phyloP scores from a whole-genome alignment of 2,329 filamentous ascomycete species.

The Immersiporthe knoxdaviesiana region DNA sequence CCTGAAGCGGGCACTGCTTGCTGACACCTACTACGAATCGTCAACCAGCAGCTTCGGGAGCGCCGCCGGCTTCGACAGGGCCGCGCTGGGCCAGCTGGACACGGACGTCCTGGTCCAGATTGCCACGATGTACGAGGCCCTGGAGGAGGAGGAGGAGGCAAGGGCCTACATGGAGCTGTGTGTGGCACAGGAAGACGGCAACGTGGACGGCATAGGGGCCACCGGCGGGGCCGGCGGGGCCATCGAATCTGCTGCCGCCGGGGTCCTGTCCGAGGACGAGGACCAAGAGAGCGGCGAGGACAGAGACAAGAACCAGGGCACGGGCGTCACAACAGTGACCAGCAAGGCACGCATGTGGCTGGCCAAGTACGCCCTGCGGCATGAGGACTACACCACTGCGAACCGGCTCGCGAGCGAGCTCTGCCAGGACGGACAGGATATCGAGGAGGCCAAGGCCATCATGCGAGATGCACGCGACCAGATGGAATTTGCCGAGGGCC shows the following conservation, averaged over 20 bases:
- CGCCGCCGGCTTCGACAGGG: constrained; percentile 51
- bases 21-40: constrained; percentile 81
- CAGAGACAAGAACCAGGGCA: constrained; percentile 54
- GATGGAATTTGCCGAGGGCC: constrained; percentile 53
- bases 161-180: constrained; percentile 96
- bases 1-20: constrained; percentile 86
- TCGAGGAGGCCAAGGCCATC: constrained; percentile 94
- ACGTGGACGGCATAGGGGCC: constrained; percentile 47
- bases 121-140: constrained; percentile 81
- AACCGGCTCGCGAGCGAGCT: constrained; percentile 85
- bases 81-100: constrained; percentile 69
- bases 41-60: constrained; percentile 58
- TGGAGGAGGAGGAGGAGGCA: constrained; percentile 77
- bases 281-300: constrained; percentile 43
- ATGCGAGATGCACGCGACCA: constrained; percentile 83
- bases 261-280: constrained; percentile 43
- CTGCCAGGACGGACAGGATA: constrained; percentile 93
- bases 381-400: constrained; percentile 74
- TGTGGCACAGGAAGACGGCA: constrained; percentile 81
- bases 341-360: constrained; percentile 95
- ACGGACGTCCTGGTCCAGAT: constrained; percentile 91
- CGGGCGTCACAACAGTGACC: constrained; percentile 88
- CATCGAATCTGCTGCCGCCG: constrained; percentile 48
- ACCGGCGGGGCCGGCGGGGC: constrained; percentile 58
- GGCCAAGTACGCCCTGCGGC: constrained; percentile 77